Base-by-base conservation (phyloP, 2,329 filamentous ascomycete species). In the Fusarium sp. region DNA sequence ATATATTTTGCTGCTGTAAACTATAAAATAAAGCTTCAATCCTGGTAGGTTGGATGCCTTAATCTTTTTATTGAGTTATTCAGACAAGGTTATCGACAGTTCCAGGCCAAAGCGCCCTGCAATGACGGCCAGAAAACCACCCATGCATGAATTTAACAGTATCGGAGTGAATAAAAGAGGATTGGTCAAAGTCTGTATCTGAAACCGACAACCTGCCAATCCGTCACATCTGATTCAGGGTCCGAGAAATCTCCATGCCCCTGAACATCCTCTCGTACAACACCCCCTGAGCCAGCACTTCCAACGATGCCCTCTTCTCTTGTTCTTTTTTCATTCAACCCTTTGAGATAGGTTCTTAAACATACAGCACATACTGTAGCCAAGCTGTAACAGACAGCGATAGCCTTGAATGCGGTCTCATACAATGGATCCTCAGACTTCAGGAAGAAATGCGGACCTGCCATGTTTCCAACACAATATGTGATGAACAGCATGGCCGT, bases 161-260 rank as follows among this genome's bases (percentile, higher is more conserved):
- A 22, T 8, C 28, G 9, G 12, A 22, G 20, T 39, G 26, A 7
- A 3, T 5, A 22, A n/a, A 20, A 39, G 5, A 44, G 6, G 18
- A 17, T 20, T 24, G 12, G 26, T 38, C 10, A 60, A 28, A 88
- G 76, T 35, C 89, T 85, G 79, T 91, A 91, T 47, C 89, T 85
- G 70, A 91, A 91, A 0, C 89, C 90, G 24, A 85, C 78, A 2
- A 85, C 89, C 42, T 90, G 85, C 86, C 88, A 90, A 75, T 91
- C 90, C 5, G 90, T 91, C 6, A 87, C 79, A 78, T 90, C 87
- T 64, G 89, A 87, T 66, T 87, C 86, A 80, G 80, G 70, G 33
- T 79, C 79, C 7, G 24, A 18, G 82, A 75, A 24, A 75, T 65
- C 83, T 83, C 2, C 24, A 6, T 36, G 22, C 17, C 42, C 48